Evolutionary conservation across 139 green algal species (phyloP), one percentile per base, ranked within the genome.

Genomic region (Chlamydomonas incerta): DNA sequence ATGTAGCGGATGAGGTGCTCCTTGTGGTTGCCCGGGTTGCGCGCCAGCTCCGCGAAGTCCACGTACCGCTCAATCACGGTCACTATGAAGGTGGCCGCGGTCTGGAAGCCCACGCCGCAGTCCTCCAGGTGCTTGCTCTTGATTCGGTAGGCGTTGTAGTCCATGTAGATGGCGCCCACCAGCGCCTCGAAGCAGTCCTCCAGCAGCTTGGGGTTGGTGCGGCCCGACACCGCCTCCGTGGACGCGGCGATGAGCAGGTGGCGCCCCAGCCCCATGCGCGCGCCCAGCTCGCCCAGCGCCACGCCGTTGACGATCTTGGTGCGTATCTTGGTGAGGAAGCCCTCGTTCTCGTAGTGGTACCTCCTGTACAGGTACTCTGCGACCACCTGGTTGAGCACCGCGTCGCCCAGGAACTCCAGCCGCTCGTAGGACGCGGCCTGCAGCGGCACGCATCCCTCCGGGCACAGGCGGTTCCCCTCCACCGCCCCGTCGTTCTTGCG

Each of bases 331-430:
- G 85, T 86, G 5, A 89, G 52, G 75, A 89, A 89, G 28, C 85
- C 85, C 76, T 89, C 85, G 37, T 82, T 57, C 55, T 65, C 60
- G 15, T 81, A 17, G 15, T 69, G 85, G 69, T 69, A 89, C 5
- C 76, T 68, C 17, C 41, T 34, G 26, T 66, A 85, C 29, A 89
- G 57, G 69, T 89, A 89, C 17, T 29, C 15, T 8, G 34, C 76
- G 1, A 81, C 55, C 6, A 72, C 69, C 1, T 67, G 26, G 52
- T 29, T 33, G 18, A 89, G 35, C 23, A 89, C 41, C 1, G 85
- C 52, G 69, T 89, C 82, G 28, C 82, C 82, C n/a, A 88, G 72
- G 29, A n/a, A n/a, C n/a, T n/a, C n/a, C n/a, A n/a, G n/a, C n/a
- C n/a, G n/a, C n/a, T n/a, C n/a, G n/a, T n/a, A 79, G 79, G 67